Evolutionary conservation across 371 early-diverging fungal species (phyloP).

Genomic region (Umbelopsis sp.): DNA sequence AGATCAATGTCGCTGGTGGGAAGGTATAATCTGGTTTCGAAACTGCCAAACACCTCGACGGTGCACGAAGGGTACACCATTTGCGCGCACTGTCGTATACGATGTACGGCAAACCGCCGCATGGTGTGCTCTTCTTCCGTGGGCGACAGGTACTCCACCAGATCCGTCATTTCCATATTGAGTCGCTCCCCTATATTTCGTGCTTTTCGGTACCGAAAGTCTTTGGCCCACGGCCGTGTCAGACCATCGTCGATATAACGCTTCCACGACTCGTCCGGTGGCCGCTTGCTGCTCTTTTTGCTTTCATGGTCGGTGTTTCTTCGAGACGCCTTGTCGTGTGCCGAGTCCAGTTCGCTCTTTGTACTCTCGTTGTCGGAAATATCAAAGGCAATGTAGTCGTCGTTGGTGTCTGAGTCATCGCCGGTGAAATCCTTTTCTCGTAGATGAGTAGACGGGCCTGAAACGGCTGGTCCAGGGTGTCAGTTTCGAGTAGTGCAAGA

Average conservation of each 20-base stretch:
- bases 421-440: conserved; percentile 4
- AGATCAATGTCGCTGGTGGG: conserved; percentile 87
- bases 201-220: conserved; percentile 5
- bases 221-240: background rate
- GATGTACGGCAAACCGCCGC: conserved; percentile 69
- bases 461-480: background rate
- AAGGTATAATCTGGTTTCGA: conserved; percentile 81
- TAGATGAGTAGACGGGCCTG: background rate
- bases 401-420: background rate
- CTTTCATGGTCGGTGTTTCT: background rate
- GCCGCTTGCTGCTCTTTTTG: background rate
- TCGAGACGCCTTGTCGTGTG: background rate
- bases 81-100: conserved; percentile 58
- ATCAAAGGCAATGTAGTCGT: conserved; percentile 17
- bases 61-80: conserved; percentile 39
- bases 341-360: background rate
- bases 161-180: conserved; percentile 75
- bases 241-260: background rate
- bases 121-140: conserved; percentile 77
- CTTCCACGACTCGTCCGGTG: conserved; percentile 1
- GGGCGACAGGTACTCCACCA: conserved; percentile 78
- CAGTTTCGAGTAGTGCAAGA: too few species aligned
- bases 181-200: conserved; percentile 27
- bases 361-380: background rate
- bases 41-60: conserved; percentile 85